Evolutionary conservation across 2,329 filamentous ascomycete species (phyloP).

Genomic region (Penicillium sclerotiorum): DNA sequence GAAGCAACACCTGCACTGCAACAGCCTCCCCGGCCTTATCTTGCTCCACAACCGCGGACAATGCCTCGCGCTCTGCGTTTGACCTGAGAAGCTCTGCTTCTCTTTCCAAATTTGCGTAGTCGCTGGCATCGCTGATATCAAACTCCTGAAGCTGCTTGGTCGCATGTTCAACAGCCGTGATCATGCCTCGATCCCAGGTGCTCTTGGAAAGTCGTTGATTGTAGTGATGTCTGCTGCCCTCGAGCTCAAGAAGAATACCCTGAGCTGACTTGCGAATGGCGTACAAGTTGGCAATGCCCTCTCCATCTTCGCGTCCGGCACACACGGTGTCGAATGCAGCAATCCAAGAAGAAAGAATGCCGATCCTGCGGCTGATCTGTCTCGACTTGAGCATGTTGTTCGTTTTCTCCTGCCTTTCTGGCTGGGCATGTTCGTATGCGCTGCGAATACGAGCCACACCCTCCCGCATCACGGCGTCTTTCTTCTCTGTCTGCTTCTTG

Average conservation of each 20-base stretch:
- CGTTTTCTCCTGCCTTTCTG: constrained; percentile 77
- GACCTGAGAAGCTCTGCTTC: constrained; percentile 86
- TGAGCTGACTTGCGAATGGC: constrained; percentile 85
- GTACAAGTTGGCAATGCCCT: constrained; percentile 65
- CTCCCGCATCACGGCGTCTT: constrained; percentile 73
- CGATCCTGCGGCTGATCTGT: constrained; percentile 81
- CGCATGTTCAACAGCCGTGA: constrained; percentile 84
- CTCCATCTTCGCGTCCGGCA: constrained; percentile 69
- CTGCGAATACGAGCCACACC: constrained; percentile 76
- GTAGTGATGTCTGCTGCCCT: constrained; percentile 86
- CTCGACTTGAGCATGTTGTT: constrained; percentile 79
- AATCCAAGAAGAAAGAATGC: constrained; percentile 87
- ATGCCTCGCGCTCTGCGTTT: constrained; percentile 77
- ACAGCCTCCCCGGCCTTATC: constrained; percentile 78
- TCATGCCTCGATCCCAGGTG: constrained; percentile 85
- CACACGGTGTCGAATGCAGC: constrained; percentile 85
- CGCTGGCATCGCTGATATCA: constrained; percentile 66
- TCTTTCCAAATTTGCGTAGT: constrained; percentile 71
- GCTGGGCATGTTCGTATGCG: constrained; percentile 78
- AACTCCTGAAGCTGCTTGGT: constrained; percentile 74
- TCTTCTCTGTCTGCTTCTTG: constrained; percentile 85
- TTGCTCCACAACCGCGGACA: constrained; percentile 76
- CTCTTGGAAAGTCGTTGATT: constrained; percentile 79
- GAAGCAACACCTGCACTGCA: constrained; percentile 79
- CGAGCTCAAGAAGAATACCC: constrained; percentile 85